Conservation (phyloP, 257 asterid genomes). For the Paraleonurus japonicus region DNA sequence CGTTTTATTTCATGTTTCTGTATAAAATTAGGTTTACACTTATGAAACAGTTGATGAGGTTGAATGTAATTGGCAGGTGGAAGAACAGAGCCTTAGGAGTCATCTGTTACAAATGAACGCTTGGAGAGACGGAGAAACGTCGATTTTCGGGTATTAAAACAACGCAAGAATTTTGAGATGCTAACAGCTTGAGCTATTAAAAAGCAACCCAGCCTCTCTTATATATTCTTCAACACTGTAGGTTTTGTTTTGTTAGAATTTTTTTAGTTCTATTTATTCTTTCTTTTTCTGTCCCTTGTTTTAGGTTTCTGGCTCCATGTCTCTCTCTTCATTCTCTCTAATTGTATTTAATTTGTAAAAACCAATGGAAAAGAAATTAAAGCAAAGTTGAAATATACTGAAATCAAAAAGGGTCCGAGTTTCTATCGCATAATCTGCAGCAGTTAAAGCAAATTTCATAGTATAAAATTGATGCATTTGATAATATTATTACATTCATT, state of each 20-base stretch:
- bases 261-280: slow-evolving; percentile 16
- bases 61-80: slow-evolving; percentile 44
- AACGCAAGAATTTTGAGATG: slow-evolving; percentile 10
- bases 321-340: slow-evolving; percentile 8
- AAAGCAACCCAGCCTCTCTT: background rate
- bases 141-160: slow-evolving; percentile 25
- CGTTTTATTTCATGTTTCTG: background rate
- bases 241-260: slow-evolving; percentile 23
- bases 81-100: slow-evolving; percentile 52
- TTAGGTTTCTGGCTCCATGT: slow-evolving; percentile 8
- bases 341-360: slow-evolving; percentile 22
- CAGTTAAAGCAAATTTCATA: too few relatives aligned
- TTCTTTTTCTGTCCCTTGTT: background rate
- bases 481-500: too few relatives aligned
- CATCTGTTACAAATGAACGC: slow-evolving; percentile 47
- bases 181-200: slow-evolving; percentile 29
- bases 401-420: background rate
- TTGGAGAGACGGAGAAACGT: slow-evolving; percentile 25
- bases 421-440: too few relatives aligned
- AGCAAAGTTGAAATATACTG: slow-evolving; percentile 19
- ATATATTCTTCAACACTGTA: background rate
- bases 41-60: slow-evolving; percentile 7
- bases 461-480: too few relatives aligned
- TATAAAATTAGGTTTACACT: background rate
- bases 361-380: slow-evolving; percentile 12